Percentiles rank a stretch among this genome's conserved stretches.
Conservation (phyloP, 345 rosid species). For the Hibiscus syriacus region DNA sequence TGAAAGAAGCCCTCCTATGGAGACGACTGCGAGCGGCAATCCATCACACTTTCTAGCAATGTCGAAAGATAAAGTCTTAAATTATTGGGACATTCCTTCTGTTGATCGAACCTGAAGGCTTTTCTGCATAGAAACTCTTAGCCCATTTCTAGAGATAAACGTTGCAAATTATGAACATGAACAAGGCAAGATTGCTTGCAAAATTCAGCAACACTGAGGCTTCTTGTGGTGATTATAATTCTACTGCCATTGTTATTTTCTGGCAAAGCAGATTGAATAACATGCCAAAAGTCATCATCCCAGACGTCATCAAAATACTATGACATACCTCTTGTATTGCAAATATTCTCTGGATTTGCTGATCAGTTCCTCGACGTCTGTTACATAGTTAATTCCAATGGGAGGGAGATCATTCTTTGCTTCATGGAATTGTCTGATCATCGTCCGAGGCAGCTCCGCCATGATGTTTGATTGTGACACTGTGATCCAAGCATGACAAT, state of each 20-base stretch:
- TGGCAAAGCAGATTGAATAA: neutral
- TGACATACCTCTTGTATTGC: neutral
- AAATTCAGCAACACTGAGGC: neutral
- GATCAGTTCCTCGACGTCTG: neutral
- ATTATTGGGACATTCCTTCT: neutral
- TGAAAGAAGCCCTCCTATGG: neutral
- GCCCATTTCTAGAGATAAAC: neutral
- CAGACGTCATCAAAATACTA: neutral
- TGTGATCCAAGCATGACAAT: neutral
- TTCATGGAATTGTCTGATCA: neutral
- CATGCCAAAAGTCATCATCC: neutral
- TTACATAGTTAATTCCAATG: neutral
- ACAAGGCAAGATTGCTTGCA: neutral
- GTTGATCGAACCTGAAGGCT: neutral
- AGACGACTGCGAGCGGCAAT: neutral
- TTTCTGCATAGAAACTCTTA: neutral
- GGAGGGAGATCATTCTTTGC: neutral
- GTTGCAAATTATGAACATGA: neutral
- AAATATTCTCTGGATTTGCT: neutral
- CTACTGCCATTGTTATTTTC: neutral
- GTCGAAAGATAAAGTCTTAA: neutral
- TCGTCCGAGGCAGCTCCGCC: neutral
- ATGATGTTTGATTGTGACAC: neutral
- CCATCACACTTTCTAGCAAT: neutral
- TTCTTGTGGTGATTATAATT: neutral